Base-by-base conservation (phyloP, 78 protist species). In the Planoprotostelium fungivorum region DNA sequence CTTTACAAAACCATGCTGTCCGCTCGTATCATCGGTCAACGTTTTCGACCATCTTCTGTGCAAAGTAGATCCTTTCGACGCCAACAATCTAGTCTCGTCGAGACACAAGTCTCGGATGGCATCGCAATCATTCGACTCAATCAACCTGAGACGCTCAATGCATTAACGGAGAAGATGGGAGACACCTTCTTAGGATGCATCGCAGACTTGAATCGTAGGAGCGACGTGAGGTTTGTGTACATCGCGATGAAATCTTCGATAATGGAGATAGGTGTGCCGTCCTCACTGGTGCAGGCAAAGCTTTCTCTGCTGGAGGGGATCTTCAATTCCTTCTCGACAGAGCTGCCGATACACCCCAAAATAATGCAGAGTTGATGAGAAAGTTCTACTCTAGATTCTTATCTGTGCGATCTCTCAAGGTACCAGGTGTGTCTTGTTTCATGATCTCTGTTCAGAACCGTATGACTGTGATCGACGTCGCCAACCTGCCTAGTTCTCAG, bases 251-350 rank as follows among this genome's bases (percentile, higher is more conserved):
- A 85, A 73, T 31, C 83, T 37, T 88, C 88, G 35, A 85, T 29
- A 9, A 28, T 85, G 0, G 94, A 91, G 34, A 85, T 16, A 92
- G 84, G 35, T 88, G 91, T 29, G 91, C 91, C 0, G 84, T 94
- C n/a, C 89, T 94, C 1, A 94, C 96, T 1, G 96, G 96, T 28
- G 88, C 63, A 23, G 96, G 92, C 1, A 34, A 34, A 25, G 96
- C 93, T 29, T 94, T 94, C 86, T 63, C 89, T 25, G 89, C 96
- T 0, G 96, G 96, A 37, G 96, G 96, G 34, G 96, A 94, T 86
- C 38, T 94, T 28, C 25, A 87, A 25, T 95, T 93, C 83, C 37
- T 95, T 28, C 38, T n/a, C 34, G 94, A 89, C n/a, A 31, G 97
- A n/a, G 29, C 88, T 0, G 89, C 16, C 29, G 94, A 91, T n/a